Evolutionary conservation across 345 rosid genomes (phyloP), one percentile per base, ranked within the genome.

Genomic region (Kandelia obovata): DNA sequence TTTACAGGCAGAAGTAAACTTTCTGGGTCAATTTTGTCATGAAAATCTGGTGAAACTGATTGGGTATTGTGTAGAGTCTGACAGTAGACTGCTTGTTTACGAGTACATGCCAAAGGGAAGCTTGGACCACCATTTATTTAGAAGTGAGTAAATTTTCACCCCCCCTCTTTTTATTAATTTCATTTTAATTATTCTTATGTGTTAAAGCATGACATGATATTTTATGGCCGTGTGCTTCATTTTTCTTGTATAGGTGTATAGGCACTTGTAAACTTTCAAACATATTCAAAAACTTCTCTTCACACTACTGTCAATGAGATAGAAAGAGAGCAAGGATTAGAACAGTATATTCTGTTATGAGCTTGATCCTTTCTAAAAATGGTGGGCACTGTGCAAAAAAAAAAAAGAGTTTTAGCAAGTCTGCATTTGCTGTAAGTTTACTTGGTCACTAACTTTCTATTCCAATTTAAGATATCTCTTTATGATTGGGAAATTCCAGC

Each of bases 41-140:
- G 80, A 81, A 72, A 89, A 94, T 82, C 88, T 93, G 58, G 98
- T 93, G 64, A 91, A 90, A 71, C 86, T 93, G 52, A 81, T 90
- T 69, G 98, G 98, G 8, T 89, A 85, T 72, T 89, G 97, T 66
- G 75, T 77, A 6, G 98, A 93, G 35, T 82, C 69, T 37, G 90
- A 87, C 28, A 87, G 81, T 35, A 77, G 86, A 60, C 92, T 93
- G 70, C 81, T 93, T 39, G 98, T 90, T 67, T 90, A 94, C 10
- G 93, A 94, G 77, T 91, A 71, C 65, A 86, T 94, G 98, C 88
- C 91, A 5, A 88, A 83, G 73, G 95, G 98, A 67, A 89, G 97
- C 78, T 68, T 94, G 78, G 98, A 94, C 89, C 86, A 86, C 76
- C 97, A 94, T 82, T 76, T 94, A 23, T 91, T 94, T 68, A 81